These are phyloP conservation scores for Chaetomium sp. DNA, from an alignment of 2,329 filamentous ascomycete genomes.

Conservation along the genomic window DNA sequence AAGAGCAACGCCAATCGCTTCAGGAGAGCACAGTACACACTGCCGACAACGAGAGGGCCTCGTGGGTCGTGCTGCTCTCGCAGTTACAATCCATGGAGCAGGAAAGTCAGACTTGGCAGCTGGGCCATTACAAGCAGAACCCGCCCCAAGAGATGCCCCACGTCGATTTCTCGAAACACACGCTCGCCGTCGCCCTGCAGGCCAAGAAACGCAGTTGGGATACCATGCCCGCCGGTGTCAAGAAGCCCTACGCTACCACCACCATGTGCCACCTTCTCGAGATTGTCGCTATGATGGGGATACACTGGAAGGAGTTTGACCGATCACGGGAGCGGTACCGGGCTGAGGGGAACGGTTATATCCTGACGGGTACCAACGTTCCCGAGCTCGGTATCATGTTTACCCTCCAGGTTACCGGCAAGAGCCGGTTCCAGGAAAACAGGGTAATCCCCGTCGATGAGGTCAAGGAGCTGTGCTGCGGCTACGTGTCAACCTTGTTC, in stretches of 20 bases:
- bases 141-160: constrained; percentile 32
- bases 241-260: constrained; percentile 55
- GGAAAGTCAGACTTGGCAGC: constrained; percentile 52
- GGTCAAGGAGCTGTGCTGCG: constrained; percentile 59
- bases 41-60: constrained; percentile 58
- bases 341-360: constrained; percentile 59
- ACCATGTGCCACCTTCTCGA: constrained; percentile 60
- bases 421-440: constrained; percentile 51
- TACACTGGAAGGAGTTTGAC: constrained; percentile 63
- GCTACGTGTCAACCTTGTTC: constrained; percentile 58
- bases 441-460: constrained; percentile 56
- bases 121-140: constrained; percentile 35
- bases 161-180: constrained; percentile 40
- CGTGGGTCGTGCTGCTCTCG: constrained; percentile 56
- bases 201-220: constrained; percentile 52
- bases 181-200: constrained; percentile 50
- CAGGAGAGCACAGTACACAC: constrained; percentile 49
- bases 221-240: constrained; percentile 52
- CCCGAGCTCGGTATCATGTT: constrained; percentile 58
- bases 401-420: constrained; percentile 54
- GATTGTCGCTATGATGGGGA: constrained; percentile 55
- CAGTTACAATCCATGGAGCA: constrained; percentile 54
- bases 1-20: constrained; percentile 33
- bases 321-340: constrained; percentile 53
- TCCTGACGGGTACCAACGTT: constrained; percentile 50